Base-by-base conservation (phyloP, 2,329 filamentous ascomycete genomes). In the Aspergillus fijiensis region DNA sequence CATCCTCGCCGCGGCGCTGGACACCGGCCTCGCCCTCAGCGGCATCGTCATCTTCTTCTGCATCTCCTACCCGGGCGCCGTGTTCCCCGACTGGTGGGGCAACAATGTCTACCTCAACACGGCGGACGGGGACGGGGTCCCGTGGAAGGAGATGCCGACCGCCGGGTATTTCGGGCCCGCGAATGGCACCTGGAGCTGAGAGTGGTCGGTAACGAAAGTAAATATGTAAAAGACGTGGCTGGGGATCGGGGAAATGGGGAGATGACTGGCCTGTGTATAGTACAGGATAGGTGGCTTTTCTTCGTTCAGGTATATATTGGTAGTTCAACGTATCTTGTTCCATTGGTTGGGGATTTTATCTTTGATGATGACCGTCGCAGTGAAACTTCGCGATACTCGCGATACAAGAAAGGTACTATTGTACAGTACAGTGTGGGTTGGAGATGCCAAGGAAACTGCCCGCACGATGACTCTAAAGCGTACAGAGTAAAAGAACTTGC, bases 1-100 rank as follows among this genome's bases (percentile, higher is more conserved):
- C 61, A 69, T 79, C n/a, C 67, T 79, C 5, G 74, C 76, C 3
- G 73, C 75, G 2, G 76, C 76, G 1, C 70, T 79, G 6, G 77
- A 79, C 57, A 71, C 71, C 0, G 72, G 73, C 2, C 65, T 75
- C 6, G 71, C 71, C 1, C 60, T 75, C 2, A 71, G 67, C 39
- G 71, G 71, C 1, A 73, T 75, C 39, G 64, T 74, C n/a, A 74
- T 75, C 47, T 75, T 75, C 62, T 74, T 75, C 49, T 71, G 67
- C 27, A 67, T 75, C 48, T 70, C 69, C 0, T 73, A 74, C 42
- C 71, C 73, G 7, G 69, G 71, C 4, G 73, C 65, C 1, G 61
- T 63, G 5, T 70, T 73, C 33, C 69, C 71, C 10, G 59, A 70
- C 39, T 75, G 73, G 73, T 74, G 73, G 68, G 71, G 72, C 19